Base-by-base conservation (phyloP, 192 early-diverging fungal genomes). In the Podila horticola region DNA sequence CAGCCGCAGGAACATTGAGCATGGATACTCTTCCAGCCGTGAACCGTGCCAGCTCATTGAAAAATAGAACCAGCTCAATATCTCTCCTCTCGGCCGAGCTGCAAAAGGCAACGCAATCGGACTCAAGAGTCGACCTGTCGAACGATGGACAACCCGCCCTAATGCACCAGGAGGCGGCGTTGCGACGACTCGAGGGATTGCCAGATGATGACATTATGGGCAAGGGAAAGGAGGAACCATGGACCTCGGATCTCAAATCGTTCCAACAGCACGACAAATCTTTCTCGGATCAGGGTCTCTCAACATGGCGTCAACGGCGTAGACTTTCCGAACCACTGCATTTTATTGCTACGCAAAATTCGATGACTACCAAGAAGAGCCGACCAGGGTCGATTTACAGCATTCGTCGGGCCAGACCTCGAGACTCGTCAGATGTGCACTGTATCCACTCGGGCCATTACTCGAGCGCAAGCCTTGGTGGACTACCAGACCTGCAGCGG, bases 331-430 rank as follows among this genome's bases (percentile, higher is more conserved):
- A 81, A 41, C 77, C 77, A 9, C 24, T 81, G 24, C 66, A 73
- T 29, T 66, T 69, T 59, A 45, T 69, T 30, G 30, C 64, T 10
- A 60, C 57, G 30, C 31, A 20, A 3, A 65, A 41, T 45, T 69
- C 77, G 0, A 29, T 69, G 19, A 28, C 70, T 1, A 58, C 57
- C 4, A 81, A 73, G 28, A 69, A 69, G 45, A 73, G 31, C 30
- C 65, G 77, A 28, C 77, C 77, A 26, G 71, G 71, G 1, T 81
- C 77, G 0, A 81, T 81, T 19, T 81, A 73, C 33, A 81, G 77
- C 28, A n/a, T 73, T n/a, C 50, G 67, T 20, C 34, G 62, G 41
- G 66, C 70, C 2, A 71, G 61, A 4, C 59, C 20, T 10, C 60
- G 62, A 33, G 71, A 73, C 1, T 65, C 77, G 0, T 26, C 76